A percentile compares a stretch with the other conserved stretches of the same genome.
phyloP scores from a whole-genome alignment of 192 early-diverging fungal species.

The Phycomyces nitens region DNA sequence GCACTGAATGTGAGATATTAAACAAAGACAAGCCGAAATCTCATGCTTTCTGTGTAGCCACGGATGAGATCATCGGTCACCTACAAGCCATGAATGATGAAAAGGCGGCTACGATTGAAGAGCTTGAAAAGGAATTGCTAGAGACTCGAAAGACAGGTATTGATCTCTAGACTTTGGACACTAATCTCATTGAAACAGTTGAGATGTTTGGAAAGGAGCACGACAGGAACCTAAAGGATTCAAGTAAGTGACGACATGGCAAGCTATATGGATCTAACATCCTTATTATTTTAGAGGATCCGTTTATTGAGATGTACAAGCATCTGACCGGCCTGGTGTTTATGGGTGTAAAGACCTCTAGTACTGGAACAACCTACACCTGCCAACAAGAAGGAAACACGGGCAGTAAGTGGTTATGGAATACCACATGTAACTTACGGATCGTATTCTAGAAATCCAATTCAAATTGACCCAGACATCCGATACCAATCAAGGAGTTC shows the following conservation, averaged over 20 bases:
- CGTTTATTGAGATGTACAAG: not conserved
- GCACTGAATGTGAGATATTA: not conserved
- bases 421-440: not conserved
- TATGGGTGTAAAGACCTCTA: not conserved
- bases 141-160: not conserved
- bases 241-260: too few relatives aligned
- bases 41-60: not conserved
- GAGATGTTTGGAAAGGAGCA: too few relatives aligned
- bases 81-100: not conserved
- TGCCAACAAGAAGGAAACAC: not conserved
- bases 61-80: not conserved
- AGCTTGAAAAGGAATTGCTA: not conserved
- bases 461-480: not conserved
- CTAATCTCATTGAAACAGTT: too few relatives aligned
- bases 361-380: not conserved
- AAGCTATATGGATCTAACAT: too few relatives aligned
- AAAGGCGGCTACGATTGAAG: not conserved
- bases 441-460: not conserved
- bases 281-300: not conserved
- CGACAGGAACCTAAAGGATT: too few relatives aligned
- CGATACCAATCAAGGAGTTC: not conserved
- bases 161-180: too few relatives aligned
- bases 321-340: not conserved
- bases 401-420: not conserved
- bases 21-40: not conserved